A percentile compares a stretch with the other conserved stretches of the same genome.
phyloP scores from a whole-genome alignment of 495 filamentous ascomycete species.

The Hypoxylon rickii region DNA sequence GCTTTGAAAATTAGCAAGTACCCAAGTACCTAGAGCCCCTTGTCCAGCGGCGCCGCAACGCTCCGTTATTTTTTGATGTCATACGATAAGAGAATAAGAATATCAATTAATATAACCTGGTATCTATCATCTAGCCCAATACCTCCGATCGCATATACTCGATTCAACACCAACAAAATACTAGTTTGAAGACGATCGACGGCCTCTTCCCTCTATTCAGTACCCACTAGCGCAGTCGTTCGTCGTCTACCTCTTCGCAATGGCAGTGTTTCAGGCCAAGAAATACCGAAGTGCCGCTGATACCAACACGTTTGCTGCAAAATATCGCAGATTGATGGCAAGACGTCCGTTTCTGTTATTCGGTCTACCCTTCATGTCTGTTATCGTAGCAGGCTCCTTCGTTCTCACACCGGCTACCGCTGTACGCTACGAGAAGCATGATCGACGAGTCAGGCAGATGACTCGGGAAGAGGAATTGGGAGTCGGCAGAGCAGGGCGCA shows the following conservation, averaged over 20 bases:
- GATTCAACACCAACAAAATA: background rate
- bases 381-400: constrained; percentile 95
- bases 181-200: too few species aligned
- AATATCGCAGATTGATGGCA: constrained; percentile 71
- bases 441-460: constrained; percentile 81
- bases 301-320: constrained; percentile 67
- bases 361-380: constrained; percentile 88
- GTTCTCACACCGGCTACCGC: constrained; percentile 92
- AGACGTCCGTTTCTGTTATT: constrained; percentile 91
- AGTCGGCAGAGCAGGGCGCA: constrained; percentile 69
- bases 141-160: too few species aligned
- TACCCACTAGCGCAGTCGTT: too few species aligned
- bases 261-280: constrained; percentile 76
- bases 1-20: background rate
- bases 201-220: too few species aligned
- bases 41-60: background rate
- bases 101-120: background rate
- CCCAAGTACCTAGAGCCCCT: constrained; percentile 2
- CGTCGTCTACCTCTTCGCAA: constrained; percentile 37
- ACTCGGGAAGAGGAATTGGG: constrained; percentile 84
- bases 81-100: background rate
- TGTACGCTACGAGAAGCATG: constrained; percentile 88
- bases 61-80: background rate
- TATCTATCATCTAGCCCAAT: background rate
- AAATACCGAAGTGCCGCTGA: constrained; percentile 67